A percentile compares a stretch with the other conserved stretches of the same genome.
Conservation (phyloP, 805 yeast species). For the Huiozyma naganishii region DNA sequence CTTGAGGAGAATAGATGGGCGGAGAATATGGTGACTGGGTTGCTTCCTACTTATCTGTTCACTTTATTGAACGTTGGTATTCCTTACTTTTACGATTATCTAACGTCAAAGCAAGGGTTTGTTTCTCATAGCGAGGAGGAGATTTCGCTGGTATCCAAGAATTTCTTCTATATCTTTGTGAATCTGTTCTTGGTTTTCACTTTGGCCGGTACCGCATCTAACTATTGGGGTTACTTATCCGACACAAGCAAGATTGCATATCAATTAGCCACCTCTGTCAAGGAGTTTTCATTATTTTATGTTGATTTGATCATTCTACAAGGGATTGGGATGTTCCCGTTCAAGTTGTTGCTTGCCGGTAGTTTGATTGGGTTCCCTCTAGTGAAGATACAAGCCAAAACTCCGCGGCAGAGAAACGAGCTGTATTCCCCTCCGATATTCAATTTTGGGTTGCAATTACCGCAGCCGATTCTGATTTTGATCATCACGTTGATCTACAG, state of each 20-base stretch:
- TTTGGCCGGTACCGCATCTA: conserved; percentile 82
- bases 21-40: conserved; percentile 70
- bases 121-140: conserved; percentile 91
- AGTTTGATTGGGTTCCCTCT: conserved; percentile 66
- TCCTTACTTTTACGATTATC: conserved; percentile 78
- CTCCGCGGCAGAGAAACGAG: conserved; percentile 72
- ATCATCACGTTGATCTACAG: conserved; percentile 81
- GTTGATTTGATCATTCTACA: conserved; percentile 77
- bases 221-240: conserved; percentile 66
- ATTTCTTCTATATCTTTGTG: conserved; percentile 89
- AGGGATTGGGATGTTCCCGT: conserved; percentile 85
- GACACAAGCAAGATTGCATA: conserved; percentile 86
- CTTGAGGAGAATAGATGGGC: conserved; percentile 60
- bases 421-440: conserved; percentile 82
- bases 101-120: conserved; percentile 77
- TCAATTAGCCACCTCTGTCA: conserved; percentile 71
- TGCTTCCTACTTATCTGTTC: conserved; percentile 84
- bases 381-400: conserved; percentile 51
- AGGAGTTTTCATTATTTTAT: conserved; percentile 74
- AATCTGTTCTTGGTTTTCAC: conserved; percentile 91
- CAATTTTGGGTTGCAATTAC: conserved; percentile 83
- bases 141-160: conserved; percentile 77
- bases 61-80: conserved; percentile 71
- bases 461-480: conserved; percentile 80
- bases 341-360: conserved; percentile 72